Conservation (phyloP, 768 basidiomycete genomes). For the Mycena chlorophos region DNA sequence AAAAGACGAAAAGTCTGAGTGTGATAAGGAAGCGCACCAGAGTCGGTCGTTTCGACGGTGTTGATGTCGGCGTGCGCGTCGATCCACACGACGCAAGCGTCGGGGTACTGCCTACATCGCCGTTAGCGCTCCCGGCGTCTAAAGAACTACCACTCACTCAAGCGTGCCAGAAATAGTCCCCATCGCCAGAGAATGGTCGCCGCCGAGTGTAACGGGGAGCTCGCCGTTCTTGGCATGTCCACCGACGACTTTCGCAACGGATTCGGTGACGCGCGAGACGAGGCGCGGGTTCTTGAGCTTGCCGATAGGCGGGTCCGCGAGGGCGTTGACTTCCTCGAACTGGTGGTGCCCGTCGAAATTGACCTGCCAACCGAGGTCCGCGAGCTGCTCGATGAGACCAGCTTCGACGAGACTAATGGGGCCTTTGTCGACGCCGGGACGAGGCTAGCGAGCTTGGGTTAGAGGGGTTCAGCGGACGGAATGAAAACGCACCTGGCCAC, state of each 20-base stretch:
- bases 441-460: constrained; percentile 48
- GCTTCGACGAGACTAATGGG: constrained; percentile 89
- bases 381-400: constrained; percentile 77
- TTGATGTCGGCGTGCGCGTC: constrained; percentile 99
- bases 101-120: too few species aligned
- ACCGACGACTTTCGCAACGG: constrained; percentile 76
- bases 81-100: constrained; percentile 91
- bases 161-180: constrained; percentile 92
- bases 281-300: constrained; percentile 87
- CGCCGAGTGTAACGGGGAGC: constrained; percentile 89
- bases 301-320: constrained; percentile 78
- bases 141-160: constrained; percentile 44
- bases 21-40: constrained; percentile 42
- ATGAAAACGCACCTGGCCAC: constrained; percentile 56
- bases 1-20: too few species aligned
- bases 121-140: too few species aligned
- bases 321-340: constrained; percentile 71
- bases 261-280: constrained; percentile 79
- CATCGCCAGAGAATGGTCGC: constrained; percentile 94
- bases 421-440: constrained; percentile 79
- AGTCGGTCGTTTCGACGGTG: constrained; percentile 76
- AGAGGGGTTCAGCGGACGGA: constrained; percentile 12
- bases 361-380: constrained; percentile 84
- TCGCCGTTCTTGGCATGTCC: constrained; percentile 74
- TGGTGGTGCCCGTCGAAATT: constrained; percentile 88